Base-by-base conservation (phyloP, 208 protist genomes). In the Leishmania major region DNA sequence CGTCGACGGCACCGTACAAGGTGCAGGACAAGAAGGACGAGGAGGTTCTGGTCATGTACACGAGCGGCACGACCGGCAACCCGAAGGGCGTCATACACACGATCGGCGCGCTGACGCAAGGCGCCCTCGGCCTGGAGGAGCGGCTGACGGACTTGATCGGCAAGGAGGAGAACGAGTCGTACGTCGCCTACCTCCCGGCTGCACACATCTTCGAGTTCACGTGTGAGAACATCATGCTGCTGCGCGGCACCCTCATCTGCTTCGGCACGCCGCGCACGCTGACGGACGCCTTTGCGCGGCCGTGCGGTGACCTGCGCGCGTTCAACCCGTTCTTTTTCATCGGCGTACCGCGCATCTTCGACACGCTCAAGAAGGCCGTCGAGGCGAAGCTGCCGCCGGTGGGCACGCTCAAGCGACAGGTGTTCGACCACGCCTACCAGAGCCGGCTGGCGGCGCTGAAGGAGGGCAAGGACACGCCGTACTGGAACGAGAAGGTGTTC, bases 131-230 rank as follows among this genome's bases (percentile, higher is more conserved):
- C 17, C 73, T 94, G 13, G 70, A 80, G 55, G 31, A 87, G 22
- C 86, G 88, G 47, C 84, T 98, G 2, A 83, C 51, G 2, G 88
- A 92, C 51, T 62, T 95, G 53, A 49, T 96, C 66, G 92, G 90
- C 3, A 62, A 80, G 45, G 40, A 77, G 57, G 82, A 88, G 31
- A 83, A 96, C 13, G 92, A 92, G 67, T 83, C 81, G 47, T 97
- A 98, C 83, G 74, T 96, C 25, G 88, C 94, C 8, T 99, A 98
- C 80, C 91, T 99, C 31, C 97, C 97, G 43, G 67, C 93, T 1
- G 96, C 95, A 15, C 97, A 99, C 90, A 97, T 98, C 77, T 93
- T 98, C 43, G 97, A 99, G 89, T 88, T 98, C 64, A 77, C 83
- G 11, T 90, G 86, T 28, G 78, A 96, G 79, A 91, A 75, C 51